These are phyloP conservation scores for Ophiocordyceps camponoti-rufipedis DNA, from an alignment of 2,329 filamentous ascomycete species.

Conservation along the genomic window DNA sequence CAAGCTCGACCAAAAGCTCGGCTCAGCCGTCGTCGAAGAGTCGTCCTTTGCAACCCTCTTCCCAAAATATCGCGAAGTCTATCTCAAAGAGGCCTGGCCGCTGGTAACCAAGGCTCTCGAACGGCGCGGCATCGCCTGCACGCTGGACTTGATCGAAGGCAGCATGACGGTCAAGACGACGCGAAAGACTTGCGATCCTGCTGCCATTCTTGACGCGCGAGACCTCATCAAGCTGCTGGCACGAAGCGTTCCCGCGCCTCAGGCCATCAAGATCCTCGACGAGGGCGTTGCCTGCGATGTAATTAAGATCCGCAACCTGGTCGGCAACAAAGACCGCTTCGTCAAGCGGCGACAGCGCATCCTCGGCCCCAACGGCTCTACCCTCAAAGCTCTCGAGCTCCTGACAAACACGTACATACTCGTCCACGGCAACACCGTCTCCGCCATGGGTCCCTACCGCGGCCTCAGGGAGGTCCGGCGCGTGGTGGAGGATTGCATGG, in stretches of 20 bases:
- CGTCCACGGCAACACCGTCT: conserved; percentile 92
- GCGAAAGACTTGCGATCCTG: conserved; percentile 77
- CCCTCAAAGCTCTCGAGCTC: conserved; percentile 83
- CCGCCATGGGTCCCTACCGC: conserved; percentile 81
- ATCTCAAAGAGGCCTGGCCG: conserved; percentile 85
- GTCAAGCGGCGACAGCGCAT: conserved; percentile 89
- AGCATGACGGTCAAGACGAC: conserved; percentile 96
- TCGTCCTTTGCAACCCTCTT: conserved; percentile 78
- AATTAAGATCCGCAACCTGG: conserved; percentile 83
- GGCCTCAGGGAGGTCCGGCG: conserved; percentile 82
- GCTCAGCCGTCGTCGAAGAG: conserved; percentile 79
- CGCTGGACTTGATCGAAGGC: conserved; percentile 84
- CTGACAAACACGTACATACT: conserved; percentile 84
- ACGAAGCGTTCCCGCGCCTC: conserved; percentile 77
- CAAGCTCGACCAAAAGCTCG: conserved; percentile 67
- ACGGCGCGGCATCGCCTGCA: conserved; percentile 76
- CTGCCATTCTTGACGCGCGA: conserved; percentile 79
- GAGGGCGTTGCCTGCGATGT: conserved; percentile 87
- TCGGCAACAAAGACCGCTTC: conserved; percentile 87
- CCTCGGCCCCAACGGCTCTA: conserved; percentile 77
- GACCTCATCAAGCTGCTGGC: conserved; percentile 89
- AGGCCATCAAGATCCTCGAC: conserved; percentile 86
- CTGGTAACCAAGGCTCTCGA: conserved; percentile 75
- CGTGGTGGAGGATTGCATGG: conserved; percentile 90
- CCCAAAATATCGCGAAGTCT: conserved; percentile 91